Base-by-base conservation (phyloP, 352 stramenopile species). In the Pythium biforme region DNA sequence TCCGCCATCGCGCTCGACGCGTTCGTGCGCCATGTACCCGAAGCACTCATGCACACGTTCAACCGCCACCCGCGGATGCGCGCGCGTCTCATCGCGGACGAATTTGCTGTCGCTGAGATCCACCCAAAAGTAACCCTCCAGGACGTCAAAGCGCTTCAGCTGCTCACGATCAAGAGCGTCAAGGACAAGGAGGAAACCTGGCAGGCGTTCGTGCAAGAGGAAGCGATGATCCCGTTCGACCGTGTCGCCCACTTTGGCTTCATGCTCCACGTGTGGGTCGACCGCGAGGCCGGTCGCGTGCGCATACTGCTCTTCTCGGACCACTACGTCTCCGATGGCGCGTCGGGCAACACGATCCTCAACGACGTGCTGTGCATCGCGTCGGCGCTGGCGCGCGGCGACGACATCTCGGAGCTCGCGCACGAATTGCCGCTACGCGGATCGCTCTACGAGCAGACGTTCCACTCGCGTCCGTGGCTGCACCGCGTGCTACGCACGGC, bases 221-320 rank as follows among this genome's bases (percentile, higher is more conserved):
- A 62, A 14, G 31, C 22, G 11, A 15, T 52, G 7, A 29, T 40
- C 3, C 39, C 59, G 5, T 57, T 64, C 14, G 66, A 74, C 26
- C 62, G 62, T 15, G 8, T 31, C 15, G 39, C 25, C 10, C 17
- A 43, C 27, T 69, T 61, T 15, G 43, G 17, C 17, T 64, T 59
- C 40, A 19, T 8, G 59, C 53, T 72, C 55, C 69, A 72, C 46
- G 52, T 53, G 41, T 76, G 66, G 64, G 39, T 43, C 0, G 54
- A 64, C 23, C 31, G 64, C 6, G 23, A 27, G 29, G 66, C 40
- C 23, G 46, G 66, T 27, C 43, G 49, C 4, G 69, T 64, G 7
- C 74, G 75, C 0, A 70, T 88, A 41, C 64, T 83, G 48, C 59
- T 88, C 25, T 84, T 84, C 62, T 77, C 72, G 4, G 70, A 79